phyloP scores from a whole-genome alignment of 495 filamentous ascomycete genomes.

The Cetradonia linearis region DNA sequence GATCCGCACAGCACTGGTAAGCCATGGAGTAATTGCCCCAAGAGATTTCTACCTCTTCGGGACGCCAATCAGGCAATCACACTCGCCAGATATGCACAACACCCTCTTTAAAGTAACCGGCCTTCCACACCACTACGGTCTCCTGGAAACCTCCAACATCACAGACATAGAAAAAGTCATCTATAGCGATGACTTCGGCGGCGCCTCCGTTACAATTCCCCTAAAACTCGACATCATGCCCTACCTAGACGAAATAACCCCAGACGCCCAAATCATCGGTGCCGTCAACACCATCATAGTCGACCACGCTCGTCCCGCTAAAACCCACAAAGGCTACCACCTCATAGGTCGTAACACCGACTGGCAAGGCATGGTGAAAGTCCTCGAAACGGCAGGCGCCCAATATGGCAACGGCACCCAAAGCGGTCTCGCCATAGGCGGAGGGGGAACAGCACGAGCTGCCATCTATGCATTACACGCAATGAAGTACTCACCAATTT shows the following conservation, averaged over 20 bases:
- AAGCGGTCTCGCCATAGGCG: constrained; percentile 68
- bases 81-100: constrained; percentile 86
- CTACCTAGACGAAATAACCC: constrained; percentile 65
- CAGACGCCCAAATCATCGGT: constrained; percentile 73
- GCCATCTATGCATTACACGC: constrained; percentile 77
- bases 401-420: constrained; percentile 31
- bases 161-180: constrained; percentile 59
- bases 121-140: constrained; percentile 78
- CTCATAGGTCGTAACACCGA: constrained; percentile 89
- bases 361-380: constrained; percentile 83
- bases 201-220: constrained; percentile 90
- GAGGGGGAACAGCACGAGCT: constrained; percentile 83
- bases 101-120: constrained; percentile 66
- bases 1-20: constrained; percentile 63
- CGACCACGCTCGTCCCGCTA: constrained; percentile 20
- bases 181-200: constrained; percentile 66
- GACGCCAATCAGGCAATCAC: constrained; percentile 65
- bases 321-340: constrained; percentile 33
- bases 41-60: constrained; percentile 83
- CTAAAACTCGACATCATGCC: constrained; percentile 84
- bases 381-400: constrained; percentile 64
- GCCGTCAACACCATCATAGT: constrained; percentile 92
- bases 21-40: constrained; percentile 70
- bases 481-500: constrained; percentile 78
- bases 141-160: constrained; percentile 62